Percentiles rank a stretch among this genome's conserved stretches.
phyloP scores from a whole-genome alignment of 176 grass and related monocot genomes.

The Carex scoparia region DNA sequence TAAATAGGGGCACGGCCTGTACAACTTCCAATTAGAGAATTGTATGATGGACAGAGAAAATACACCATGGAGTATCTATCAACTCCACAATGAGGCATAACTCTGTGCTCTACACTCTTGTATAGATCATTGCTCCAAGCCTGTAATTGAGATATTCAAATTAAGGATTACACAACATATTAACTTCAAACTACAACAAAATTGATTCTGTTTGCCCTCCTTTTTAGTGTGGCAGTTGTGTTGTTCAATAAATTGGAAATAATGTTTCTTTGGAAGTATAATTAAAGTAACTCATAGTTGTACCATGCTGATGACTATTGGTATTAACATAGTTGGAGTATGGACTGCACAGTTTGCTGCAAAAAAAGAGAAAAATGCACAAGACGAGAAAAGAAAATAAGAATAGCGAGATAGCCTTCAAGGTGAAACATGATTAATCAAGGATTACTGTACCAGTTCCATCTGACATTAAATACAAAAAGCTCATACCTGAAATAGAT shows the following conservation, averaged over 20 bases:
- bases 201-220: neutral
- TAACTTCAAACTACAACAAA: neutral
- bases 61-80: slow-evolving; percentile 84
- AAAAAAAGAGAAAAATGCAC: neutral
- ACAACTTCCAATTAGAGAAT: slow-evolving; percentile 61
- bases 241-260: neutral
- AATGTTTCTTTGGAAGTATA: neutral
- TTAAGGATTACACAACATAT: neutral
- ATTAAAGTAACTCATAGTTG: neutral
- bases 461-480: neutral
- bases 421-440: neutral
- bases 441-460: neutral
- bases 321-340: no score
- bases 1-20: slow-evolving; percentile 35
- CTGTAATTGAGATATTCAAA: slow-evolving; percentile 28
- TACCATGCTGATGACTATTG: neutral
- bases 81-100: slow-evolving; percentile 39
- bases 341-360: no score
- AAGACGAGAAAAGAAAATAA: neutral
- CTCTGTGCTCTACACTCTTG: slow-evolving; percentile 88
- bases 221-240: neutral
- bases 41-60: slow-evolving; percentile 73
- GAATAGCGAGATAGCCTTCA: neutral
- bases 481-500: slow-evolving; percentile 73
- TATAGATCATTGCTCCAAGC: slow-evolving; percentile 94